These are phyloP conservation scores for Cystofilobasidium bisporidii DNA, from an alignment of 768 basidiomycete species.

Conservation along the genomic window DNA sequence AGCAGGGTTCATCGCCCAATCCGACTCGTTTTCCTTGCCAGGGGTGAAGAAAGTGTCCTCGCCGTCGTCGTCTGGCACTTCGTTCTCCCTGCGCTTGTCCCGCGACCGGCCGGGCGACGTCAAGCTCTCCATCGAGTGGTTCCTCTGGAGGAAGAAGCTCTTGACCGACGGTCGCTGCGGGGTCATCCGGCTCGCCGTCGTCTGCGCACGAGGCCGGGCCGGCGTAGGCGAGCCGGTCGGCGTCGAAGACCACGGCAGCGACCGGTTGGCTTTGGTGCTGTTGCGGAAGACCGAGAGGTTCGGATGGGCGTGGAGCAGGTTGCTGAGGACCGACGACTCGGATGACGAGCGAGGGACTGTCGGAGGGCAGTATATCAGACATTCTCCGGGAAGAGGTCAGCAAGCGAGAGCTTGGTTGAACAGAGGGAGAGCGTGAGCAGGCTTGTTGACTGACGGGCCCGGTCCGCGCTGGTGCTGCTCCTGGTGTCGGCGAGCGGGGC, in stretches of 20 bases:
- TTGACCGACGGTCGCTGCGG: not conserved
- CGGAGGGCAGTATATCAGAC: not conserved
- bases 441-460: not conserved
- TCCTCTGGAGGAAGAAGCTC: not conserved
- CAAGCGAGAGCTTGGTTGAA: not conserved
- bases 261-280: not conserved
- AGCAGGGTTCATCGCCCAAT: no score
- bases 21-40: not conserved
- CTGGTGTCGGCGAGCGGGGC: not conserved
- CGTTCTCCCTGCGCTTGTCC: not conserved
- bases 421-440: no score
- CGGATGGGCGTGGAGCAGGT: not conserved
- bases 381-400: not conserved
- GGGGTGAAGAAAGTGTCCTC: not conserved
- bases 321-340: constrained; percentile 1
- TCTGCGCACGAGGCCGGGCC: not conserved
- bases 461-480: not conserved
- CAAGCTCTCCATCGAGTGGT: not conserved
- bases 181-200: not conserved
- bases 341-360: not conserved
- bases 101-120: not conserved
- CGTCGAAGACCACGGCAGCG: not conserved
- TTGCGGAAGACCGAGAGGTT: constrained; percentile 6
- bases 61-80: not conserved
- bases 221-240: not conserved